Percentiles rank a stretch among this genome's conserved stretches.
phyloP scores from a whole-genome alignment of 768 basidiomycete species.

The Artomyces pyxidatus region DNA sequence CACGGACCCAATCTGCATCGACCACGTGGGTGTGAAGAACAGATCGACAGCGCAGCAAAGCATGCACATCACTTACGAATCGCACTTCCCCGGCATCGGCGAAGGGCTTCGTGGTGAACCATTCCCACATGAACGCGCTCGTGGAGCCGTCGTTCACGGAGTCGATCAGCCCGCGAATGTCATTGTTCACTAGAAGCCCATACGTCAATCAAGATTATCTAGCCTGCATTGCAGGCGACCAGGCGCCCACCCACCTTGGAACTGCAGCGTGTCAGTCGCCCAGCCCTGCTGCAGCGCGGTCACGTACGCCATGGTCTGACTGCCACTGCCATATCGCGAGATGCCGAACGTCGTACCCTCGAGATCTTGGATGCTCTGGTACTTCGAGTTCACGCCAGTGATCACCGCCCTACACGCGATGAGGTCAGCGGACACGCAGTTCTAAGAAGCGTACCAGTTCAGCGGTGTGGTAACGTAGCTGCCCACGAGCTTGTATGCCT shows the following conservation, averaged over 20 bases:
- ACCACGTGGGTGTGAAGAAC: not conserved
- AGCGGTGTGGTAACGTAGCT: conserved; percentile 86
- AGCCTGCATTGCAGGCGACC: not conserved
- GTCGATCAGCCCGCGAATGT: conserved; percentile 71
- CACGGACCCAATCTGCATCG: conserved; percentile 64
- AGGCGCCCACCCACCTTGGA: conserved; percentile 45
- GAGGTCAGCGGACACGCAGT: not conserved
- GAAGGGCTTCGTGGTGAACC: conserved; percentile 84
- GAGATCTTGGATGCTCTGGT: conserved; percentile 64
- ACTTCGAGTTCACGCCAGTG: conserved; percentile 68
- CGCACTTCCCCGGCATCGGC: conserved; percentile 71
- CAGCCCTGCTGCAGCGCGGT: conserved; percentile 88
- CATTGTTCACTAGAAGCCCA: conserved; percentile 57
- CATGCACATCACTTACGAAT: conserved; percentile 50
- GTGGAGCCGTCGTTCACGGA: conserved; percentile 87
- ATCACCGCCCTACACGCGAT: conserved; percentile 71
- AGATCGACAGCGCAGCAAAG: not conserved
- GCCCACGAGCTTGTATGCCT: conserved; percentile 85
- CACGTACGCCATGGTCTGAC: conserved; percentile 93
- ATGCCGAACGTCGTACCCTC: conserved; percentile 82
- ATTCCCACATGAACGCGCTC: conserved; percentile 93
- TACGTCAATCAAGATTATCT: not conserved
- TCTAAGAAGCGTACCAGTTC: conserved; percentile 51
- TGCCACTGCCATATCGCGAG: conserved; percentile 82
- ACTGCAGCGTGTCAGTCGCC: conserved; percentile 54